A percentile compares a stretch with the other conserved stretches of the same genome.
Evolutionary conservation across 2,329 filamentous ascomycete genomes (phyloP).

Genomic region (Alternaria atra): DNA sequence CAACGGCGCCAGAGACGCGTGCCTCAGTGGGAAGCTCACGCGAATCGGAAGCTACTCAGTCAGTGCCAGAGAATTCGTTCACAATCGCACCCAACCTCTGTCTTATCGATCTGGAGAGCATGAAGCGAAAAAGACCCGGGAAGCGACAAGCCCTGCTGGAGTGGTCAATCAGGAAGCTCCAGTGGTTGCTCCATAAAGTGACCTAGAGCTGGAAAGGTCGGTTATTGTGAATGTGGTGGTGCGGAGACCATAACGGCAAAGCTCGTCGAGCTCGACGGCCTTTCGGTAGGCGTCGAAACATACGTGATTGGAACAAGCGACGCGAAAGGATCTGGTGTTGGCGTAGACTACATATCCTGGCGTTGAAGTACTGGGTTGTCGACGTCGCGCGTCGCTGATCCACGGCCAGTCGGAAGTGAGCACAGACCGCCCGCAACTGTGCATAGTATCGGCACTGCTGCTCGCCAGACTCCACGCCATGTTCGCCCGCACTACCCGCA

Average conservation of each 20-base stretch:
- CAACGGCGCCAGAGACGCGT: background rate
- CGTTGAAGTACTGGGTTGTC: constrained; percentile 2
- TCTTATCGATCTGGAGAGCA: background rate
- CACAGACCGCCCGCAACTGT: constrained; percentile 37
- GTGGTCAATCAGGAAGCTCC: constrained; percentile 19
- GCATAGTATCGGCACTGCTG: constrained; percentile 23
- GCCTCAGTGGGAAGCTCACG: background rate
- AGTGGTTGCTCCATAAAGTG: constrained; percentile 7
- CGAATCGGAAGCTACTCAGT: background rate
- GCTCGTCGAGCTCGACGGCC: background rate
- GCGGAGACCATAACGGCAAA: background rate
- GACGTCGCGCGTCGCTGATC: constrained; percentile 8
- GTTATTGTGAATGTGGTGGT: background rate
- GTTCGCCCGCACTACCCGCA: constrained; percentile 35
- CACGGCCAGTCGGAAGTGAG: constrained; percentile 32
- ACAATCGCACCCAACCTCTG: background rate
- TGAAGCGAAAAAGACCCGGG: constrained; percentile 3
- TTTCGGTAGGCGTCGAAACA: background rate
- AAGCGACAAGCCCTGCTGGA: constrained; percentile 16
- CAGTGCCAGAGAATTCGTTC: background rate
- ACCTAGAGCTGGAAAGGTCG: background rate
- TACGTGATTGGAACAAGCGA: background rate
- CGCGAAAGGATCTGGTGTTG: constrained; percentile 11
- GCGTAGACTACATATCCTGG: background rate
- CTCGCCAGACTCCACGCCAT: constrained; percentile 38